Percentiles rank a stretch among this genome's conserved stretches.
phyloP scores from a whole-genome alignment of 768 basidiomycete species.

The Solioccasus polychromus region DNA sequence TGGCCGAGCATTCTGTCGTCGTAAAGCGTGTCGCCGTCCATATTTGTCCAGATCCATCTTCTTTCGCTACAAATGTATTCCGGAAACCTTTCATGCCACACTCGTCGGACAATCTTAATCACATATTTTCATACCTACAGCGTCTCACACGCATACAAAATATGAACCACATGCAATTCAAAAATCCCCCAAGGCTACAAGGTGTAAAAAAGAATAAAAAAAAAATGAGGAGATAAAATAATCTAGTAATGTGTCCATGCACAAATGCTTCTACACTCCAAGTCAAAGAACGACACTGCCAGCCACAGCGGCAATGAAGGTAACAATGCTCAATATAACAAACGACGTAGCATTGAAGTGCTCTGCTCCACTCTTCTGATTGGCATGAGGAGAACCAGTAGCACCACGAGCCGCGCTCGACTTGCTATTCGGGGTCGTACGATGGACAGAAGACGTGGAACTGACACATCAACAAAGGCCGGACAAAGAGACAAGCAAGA shows the following conservation, averaged over 20 bases:
- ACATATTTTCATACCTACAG: too few relatives aligned
- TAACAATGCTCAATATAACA: constrained; percentile 21
- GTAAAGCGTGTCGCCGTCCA: neutral
- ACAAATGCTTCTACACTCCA: neutral
- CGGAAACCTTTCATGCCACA: neutral
- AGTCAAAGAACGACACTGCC: constrained; percentile 23
- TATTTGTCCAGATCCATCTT: neutral
- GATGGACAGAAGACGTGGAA: neutral
- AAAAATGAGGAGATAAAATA: constrained; percentile 1
- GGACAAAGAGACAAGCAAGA: neutral
- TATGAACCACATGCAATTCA: too few relatives aligned
- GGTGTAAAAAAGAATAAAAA: neutral
- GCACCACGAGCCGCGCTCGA: constrained; percentile 10
- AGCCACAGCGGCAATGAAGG: constrained; percentile 21
- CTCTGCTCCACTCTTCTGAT: constrained; percentile 34
- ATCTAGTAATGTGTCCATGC: constrained; percentile 13
- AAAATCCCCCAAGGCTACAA: neutral
- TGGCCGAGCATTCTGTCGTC: constrained; percentile 71
- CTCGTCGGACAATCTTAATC: too few relatives aligned
- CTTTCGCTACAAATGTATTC: constrained; percentile 1
- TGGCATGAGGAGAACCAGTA: constrained; percentile 25
- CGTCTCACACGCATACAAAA: too few relatives aligned
- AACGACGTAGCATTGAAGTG: constrained; percentile 23
- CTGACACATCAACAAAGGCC: constrained; percentile 5
- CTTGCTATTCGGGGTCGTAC: constrained; percentile 1